Evolutionary conservation across 257 asterid genomes (phyloP), one percentile per base, ranked within the genome.

Genomic region (Apocynum venetum): DNA sequence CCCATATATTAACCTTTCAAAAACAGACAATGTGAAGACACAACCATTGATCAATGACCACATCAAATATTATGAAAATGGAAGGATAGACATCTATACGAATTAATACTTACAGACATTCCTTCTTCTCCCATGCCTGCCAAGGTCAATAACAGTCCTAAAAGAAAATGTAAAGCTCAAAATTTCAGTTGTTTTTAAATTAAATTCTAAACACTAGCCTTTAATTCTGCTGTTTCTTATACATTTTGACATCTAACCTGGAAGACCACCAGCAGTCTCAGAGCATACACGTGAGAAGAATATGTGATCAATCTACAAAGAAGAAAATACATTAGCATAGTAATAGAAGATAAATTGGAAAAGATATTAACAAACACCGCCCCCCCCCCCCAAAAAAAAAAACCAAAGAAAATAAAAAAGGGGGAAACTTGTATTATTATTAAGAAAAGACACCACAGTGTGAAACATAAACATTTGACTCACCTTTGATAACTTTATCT

Each of bases 261-360:
- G 97, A 80, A 92, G 97, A 72, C 99, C 99, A 80, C 99, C 98
- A 40, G 98, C 93, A 81, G 99, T 96, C 90, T 93, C 98, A 25
- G 99, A 91, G 89, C 98, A 90, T 49, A 93, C 99, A 44, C 97
- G 97, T 13, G 99, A 91, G 66, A 96, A 90, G 85, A 90, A 93
- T 82, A 95, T 88, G 87, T 95, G 97, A 91, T 95, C 98, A 82
- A 95, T 90, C 99, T 95, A 88, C 77, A 84, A 79, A 80, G 75
- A 80, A 59, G 64, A 44, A 8, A n/a, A 75, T 70, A n/a, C 63
- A 74, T 75, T 59, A 12, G 31, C 1, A 14, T 46, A 41, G 44
- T 14, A 20, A 35, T 35, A 52, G 57, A 78, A 35, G 38, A 78
- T 71, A n/a, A 57, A 17, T 14, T 52, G 11, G 63, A 55, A 41